Base-by-base conservation (phyloP, 768 basidiomycete species). In the Porphyrellus cyaneotinctus region DNA sequence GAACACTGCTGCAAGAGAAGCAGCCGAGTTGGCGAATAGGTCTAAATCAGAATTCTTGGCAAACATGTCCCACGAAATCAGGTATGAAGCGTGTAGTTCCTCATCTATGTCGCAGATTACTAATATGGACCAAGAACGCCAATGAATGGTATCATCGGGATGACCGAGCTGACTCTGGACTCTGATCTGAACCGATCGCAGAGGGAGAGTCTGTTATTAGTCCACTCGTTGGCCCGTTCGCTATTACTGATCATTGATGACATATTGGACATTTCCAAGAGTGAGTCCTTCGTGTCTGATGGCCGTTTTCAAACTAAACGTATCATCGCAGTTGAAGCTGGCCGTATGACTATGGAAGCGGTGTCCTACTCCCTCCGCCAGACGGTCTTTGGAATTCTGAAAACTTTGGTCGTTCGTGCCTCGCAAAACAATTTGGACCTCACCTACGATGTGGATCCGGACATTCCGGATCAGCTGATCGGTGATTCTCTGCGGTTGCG, bases 111-210 rank as follows among this genome's bases (percentile, higher is more conserved):
- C 52, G 28, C 43, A n/a, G 26, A 24, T 47, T 37, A 43, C 39
- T 57, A 54, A 65, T 44, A 28, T 45, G 45, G 15, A 41, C 26
- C n/a, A 64, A 93, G 95, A 68, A 98, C 97, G 22, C 97, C 97
- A 0, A 99, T 98, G 95, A 99, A 98, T 66, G 95, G 97, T 65
- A 99, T 99, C 70, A 98, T 99, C 60, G 95, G 95, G n/a, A 94
- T 99, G 94, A 99, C 95, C 23, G 94, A 95, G 70, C 74, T 99
- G 52, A 97, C 97, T 11, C 83, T 99, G 20, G 97, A 99, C 65
- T 93, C 89, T 39, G 97, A 99, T 67, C 72, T 99, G 59, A 97
- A 94, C 55, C 74, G 95, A 58, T 89, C 90, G 35, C 97, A 98
- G 70, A 77, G 95, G 55, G 97, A 98, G 75, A 97, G 94, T 68